Evolutionary conservation across 2,329 filamentous ascomycete species (phyloP).

Genomic region (Fusarium tanahbumbuense): DNA sequence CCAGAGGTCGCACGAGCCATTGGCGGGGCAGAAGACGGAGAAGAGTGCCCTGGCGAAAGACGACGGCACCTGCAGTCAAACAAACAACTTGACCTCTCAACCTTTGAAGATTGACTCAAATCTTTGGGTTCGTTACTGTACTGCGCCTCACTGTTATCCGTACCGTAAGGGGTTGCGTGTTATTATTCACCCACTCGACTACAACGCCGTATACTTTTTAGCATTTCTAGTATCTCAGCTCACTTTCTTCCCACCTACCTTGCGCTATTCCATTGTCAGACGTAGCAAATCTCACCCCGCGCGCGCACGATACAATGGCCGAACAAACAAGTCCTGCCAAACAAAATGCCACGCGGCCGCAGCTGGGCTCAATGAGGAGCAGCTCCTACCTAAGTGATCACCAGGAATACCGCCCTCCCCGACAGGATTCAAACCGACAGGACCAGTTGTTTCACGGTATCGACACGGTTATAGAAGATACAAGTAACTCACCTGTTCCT

Average conservation of each 20-base stretch:
- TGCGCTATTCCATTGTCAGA: conserved; percentile 22
- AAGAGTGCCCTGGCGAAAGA: conserved; percentile 32
- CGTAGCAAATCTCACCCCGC: conserved; percentile 35
- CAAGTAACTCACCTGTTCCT: conserved; percentile 53
- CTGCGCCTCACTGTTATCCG: neutral
- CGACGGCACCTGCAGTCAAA: conserved; percentile 8
- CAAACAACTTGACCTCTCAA: conserved; percentile 16
- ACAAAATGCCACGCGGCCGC: conserved; percentile 57
- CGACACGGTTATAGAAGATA: conserved; percentile 72
- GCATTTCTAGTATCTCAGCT: neutral
- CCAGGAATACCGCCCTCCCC: conserved; percentile 70
- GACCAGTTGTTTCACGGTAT: conserved; percentile 67
- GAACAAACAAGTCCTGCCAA: conserved; percentile 48
- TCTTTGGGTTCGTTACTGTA: conserved; percentile 25
- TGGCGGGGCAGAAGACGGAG: conserved; percentile 39
- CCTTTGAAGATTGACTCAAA: conserved; percentile 33
- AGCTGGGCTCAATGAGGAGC: conserved; percentile 66
- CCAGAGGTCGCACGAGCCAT: conserved; percentile 29
- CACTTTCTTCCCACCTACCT: neutral
- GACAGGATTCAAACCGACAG: conserved; percentile 62
- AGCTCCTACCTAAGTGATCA: conserved; percentile 72
- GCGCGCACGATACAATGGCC: conserved; percentile 47
- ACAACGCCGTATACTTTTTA: conserved; percentile 1
- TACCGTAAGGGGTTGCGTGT: conserved; percentile 7
- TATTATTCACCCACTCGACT: neutral